Conservation (phyloP, 371 early-diverging fungal species). For the Rhizomucor miehei region DNA sequence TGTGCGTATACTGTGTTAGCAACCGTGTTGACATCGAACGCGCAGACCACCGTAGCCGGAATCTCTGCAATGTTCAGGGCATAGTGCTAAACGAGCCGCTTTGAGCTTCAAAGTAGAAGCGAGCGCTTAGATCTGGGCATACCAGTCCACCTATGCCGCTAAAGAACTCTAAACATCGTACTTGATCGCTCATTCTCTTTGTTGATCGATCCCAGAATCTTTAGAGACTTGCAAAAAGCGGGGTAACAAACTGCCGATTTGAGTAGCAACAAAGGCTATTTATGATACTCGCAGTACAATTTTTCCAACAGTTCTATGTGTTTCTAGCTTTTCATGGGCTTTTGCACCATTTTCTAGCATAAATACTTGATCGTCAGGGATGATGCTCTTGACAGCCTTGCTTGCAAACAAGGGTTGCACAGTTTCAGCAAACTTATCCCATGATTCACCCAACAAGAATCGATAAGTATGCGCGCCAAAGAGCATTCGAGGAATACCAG, state of each 20-base stretch:
- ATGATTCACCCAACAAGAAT: slow-evolving; percentile 10
- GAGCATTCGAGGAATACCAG: slow-evolving; percentile 6
- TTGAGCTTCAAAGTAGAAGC: not conserved
- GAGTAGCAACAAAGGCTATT: no score
- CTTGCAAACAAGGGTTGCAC: slow-evolving; percentile 5
- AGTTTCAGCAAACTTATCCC: slow-evolving; percentile 3
- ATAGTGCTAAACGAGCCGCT: slow-evolving; percentile 46
- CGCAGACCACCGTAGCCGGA: slow-evolving; percentile 48
- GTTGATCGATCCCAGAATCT: not conserved
- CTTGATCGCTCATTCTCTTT: slow-evolving; percentile 18
- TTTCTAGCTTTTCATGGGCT: slow-evolving; percentile 37
- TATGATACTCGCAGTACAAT: slow-evolving; percentile 35
- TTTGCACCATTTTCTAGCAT: slow-evolving; percentile 34
- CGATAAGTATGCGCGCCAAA: slow-evolving; percentile 16
- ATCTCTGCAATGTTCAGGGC: slow-evolving; percentile 56
- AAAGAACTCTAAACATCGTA: slow-evolving; percentile 72
- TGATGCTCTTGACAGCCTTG: slow-evolving; percentile 7
- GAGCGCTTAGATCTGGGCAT: not conserved
- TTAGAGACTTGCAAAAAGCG: no score
- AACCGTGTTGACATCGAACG: slow-evolving; percentile 71
- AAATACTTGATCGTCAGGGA: slow-evolving; percentile 12
- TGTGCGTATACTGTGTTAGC: slow-evolving; percentile 69
- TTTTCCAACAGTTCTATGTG: slow-evolving; percentile 51
- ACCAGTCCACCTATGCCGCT: slow-evolving; percentile 77
- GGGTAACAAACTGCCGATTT: no score